Evolutionary conservation across 2,329 filamentous ascomycete genomes (phyloP).

Genomic region (Diaporthe amygdali): DNA sequence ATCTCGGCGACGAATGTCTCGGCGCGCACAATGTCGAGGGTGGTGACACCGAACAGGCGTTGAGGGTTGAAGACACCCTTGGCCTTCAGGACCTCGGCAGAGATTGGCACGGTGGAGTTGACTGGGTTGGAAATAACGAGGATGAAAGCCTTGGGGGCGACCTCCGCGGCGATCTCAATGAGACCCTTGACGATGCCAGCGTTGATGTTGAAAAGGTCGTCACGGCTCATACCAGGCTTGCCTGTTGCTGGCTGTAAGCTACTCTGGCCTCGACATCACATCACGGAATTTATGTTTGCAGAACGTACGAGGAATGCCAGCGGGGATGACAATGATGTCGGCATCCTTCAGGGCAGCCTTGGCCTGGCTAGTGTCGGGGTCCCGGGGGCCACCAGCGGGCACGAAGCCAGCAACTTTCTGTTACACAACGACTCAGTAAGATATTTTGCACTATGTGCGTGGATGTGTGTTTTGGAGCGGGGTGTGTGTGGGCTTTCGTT

Average conservation of each 20-base stretch:
- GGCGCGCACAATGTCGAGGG: conserved; percentile 95
- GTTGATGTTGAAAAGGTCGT: conserved; percentile 99
- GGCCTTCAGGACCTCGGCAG: conserved; percentile 93
- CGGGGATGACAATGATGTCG: conserved; percentile 96
- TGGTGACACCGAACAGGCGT: conserved; percentile 98
- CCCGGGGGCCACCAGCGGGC: conserved; percentile 69
- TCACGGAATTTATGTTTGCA: background rate
- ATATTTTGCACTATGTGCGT: too few species aligned
- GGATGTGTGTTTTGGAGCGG: too few species aligned
- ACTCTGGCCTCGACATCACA: background rate
- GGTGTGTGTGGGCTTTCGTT: background rate
- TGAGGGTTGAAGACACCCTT: conserved; percentile 93
- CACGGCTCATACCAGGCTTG: conserved; percentile 99
- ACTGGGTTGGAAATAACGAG: conserved; percentile 99
- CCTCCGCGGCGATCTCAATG: conserved; percentile 85
- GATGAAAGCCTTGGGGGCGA: conserved; percentile 90
- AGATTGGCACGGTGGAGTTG: conserved; percentile 98
- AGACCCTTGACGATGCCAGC: conserved; percentile 96
- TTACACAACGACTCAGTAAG: conserved; percentile 18
- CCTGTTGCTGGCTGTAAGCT: conserved; percentile 56
- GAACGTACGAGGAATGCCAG: conserved; percentile 90
- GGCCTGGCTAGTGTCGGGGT: conserved; percentile 57
- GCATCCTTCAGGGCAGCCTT: conserved; percentile 90
- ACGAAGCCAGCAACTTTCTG: conserved; percentile 89
- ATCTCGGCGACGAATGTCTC: conserved; percentile 95